phyloP scores from a whole-genome alignment of 1,284 basidiomycete genomes.

The Ustilago cynodontis region DNA sequence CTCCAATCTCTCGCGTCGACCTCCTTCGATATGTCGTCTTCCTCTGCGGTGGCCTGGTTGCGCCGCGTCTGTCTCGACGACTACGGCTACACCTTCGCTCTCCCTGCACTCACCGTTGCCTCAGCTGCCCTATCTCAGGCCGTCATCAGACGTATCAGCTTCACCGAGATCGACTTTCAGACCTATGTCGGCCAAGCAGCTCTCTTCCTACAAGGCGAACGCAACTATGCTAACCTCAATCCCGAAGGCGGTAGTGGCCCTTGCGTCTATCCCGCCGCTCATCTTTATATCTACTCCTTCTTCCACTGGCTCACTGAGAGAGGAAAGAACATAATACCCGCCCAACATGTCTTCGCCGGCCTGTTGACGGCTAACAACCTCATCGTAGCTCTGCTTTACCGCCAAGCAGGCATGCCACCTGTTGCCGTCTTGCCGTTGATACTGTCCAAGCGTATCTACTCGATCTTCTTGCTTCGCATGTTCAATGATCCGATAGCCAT shows the following conservation, averaged over 20 bases:
- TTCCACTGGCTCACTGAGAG: conserved; percentile 78
- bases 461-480: conserved; percentile 88
- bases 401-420: conserved; percentile 53
- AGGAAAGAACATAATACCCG: conserved; percentile 76
- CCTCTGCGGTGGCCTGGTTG: conserved; percentile 23
- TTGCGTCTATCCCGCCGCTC: conserved; percentile 94
- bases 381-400: conserved; percentile 56
- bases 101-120: conserved; percentile 30
- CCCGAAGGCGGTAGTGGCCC: conserved; percentile 88
- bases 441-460: conserved; percentile 92
- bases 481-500: conserved; percentile 96
- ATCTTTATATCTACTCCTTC: conserved; percentile 85
- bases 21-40: conserved; percentile 22
- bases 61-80: conserved; percentile 40
- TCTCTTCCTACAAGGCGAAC: conserved; percentile 83
- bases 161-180: conserved; percentile 97
- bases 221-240: conserved; percentile 83
- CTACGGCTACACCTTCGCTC: conserved; percentile 34
- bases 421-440: conserved; percentile 79
- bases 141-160: conserved; percentile 41
- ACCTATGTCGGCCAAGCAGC: conserved; percentile 91
- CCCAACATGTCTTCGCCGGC: conserved; percentile 67
- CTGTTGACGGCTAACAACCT: conserved; percentile 54
- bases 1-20: neutral
- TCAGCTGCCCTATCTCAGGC: conserved; percentile 22